Evolutionary conservation across 805 yeast genomes (phyloP).

Genomic region (Pichia ethanolica): DNA sequence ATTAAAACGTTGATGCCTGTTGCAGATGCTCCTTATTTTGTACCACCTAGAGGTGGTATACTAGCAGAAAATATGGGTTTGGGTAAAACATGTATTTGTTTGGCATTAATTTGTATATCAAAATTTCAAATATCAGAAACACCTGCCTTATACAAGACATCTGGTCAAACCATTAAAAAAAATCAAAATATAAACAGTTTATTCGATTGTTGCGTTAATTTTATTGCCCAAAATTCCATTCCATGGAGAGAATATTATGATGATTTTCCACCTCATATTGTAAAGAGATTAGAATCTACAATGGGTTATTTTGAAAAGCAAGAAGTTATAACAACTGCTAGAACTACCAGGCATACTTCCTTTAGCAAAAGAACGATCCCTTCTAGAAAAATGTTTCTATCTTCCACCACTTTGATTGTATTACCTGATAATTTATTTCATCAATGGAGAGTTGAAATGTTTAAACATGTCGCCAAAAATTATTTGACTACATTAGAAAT

Average conservation of each 20-base stretch:
- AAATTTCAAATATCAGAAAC: conserved; percentile 42
- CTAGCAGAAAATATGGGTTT: conserved; percentile 65
- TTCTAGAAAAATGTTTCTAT: conserved; percentile 31
- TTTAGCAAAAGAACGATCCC: conserved; percentile 9
- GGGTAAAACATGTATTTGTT: conserved; percentile 56
- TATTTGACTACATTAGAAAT: conserved; percentile 32
- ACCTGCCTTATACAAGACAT: conserved; percentile 24
- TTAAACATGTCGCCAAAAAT: conserved; percentile 41
- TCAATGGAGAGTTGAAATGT: conserved; percentile 57
- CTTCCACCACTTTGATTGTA: conserved; percentile 50
- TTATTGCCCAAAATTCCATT: conserved; percentile 40
- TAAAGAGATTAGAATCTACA: conserved; percentile 25
- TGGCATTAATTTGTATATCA: conserved; percentile 49
- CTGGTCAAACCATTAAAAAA: too few species aligned
- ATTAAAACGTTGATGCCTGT: conserved; percentile 25
- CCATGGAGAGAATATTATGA: conserved; percentile 48
- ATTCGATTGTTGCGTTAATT: conserved; percentile 35
- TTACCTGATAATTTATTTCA: conserved; percentile 60
- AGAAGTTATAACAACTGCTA: not conserved
- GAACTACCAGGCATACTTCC: too few species aligned
- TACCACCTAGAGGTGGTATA: conserved; percentile 53
- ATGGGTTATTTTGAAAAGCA: conserved; percentile 40
- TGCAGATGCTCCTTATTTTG: conserved; percentile 34
- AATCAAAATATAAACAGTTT: conserved; percentile 14
- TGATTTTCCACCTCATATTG: conserved; percentile 39